These are phyloP conservation scores for Datura wrightii DNA, from an alignment of 257 asterid genomes.

Conservation along the genomic window DNA sequence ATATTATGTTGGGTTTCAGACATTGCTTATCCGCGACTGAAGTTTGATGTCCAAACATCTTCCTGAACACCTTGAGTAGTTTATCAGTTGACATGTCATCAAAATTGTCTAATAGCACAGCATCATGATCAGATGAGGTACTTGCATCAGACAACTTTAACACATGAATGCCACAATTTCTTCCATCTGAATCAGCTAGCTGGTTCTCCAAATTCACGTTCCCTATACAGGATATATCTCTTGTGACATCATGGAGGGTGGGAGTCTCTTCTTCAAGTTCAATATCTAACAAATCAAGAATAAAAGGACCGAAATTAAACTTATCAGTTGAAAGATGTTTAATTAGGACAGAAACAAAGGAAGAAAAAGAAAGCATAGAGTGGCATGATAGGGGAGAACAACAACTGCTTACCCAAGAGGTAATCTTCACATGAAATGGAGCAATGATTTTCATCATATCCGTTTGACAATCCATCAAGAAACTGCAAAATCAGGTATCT, in stretches of 20 bases:
- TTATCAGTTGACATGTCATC: background rate
- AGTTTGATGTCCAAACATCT: constrained; percentile 28
- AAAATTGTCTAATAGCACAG: background rate
- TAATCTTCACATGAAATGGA: constrained; percentile 35
- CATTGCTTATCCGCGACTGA: constrained; percentile 1
- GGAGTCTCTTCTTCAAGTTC: constrained; percentile 25
- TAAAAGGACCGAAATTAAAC: background rate
- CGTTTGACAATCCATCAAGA: constrained; percentile 14
- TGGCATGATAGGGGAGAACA: background rate
- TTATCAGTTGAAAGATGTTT: background rate
- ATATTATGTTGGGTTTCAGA: background rate
- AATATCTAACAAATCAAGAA: constrained; percentile 6
- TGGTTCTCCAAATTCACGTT: background rate
- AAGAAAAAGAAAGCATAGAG: constrained; percentile 7
- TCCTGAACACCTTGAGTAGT: constrained; percentile 10
- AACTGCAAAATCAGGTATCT: constrained; percentile 15
- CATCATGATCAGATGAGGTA: background rate
- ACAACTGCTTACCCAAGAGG: constrained; percentile 31
- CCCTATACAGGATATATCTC: background rate
- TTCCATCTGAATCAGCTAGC: constrained; percentile 16
- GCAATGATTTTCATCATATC: constrained; percentile 18
- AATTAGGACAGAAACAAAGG: background rate
- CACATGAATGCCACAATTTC: constrained; percentile 16
- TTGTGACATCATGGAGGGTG: constrained; percentile 9
- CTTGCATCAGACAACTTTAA: constrained; percentile 14